Conservation (phyloP, 163 green algal species). For the Smithsoniella earleae region DNA sequence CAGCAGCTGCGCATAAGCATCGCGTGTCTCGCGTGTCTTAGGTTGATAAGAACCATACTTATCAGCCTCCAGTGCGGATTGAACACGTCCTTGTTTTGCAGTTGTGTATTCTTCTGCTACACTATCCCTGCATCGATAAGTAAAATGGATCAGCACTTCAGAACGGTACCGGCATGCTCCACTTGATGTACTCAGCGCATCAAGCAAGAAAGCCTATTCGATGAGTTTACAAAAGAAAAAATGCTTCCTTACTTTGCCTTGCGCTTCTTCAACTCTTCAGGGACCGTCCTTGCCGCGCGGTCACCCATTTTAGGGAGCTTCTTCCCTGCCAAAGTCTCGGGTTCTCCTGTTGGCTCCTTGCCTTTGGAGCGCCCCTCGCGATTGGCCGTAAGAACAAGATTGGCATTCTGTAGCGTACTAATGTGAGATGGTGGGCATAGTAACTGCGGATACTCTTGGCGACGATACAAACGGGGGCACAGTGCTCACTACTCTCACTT, state of each 20-base stretch:
- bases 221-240: background rate
- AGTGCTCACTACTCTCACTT: background rate
- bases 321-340: conserved; percentile 70
- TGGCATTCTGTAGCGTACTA: conserved; percentile 90
- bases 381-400: conserved; percentile 86
- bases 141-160: no score
- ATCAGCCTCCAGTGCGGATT: conserved; percentile 69
- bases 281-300: conserved; percentile 48
- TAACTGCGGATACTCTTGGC: background rate
- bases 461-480: background rate
- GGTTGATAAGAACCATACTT: conserved; percentile 70
- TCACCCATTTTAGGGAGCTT: conserved; percentile 79
- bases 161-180: conserved; percentile 39
- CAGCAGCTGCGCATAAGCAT: conserved; percentile 87
- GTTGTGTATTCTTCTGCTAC: conserved; percentile 31
- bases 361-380: conserved; percentile 57
- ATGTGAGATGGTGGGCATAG: background rate
- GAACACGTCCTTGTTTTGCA: conserved; percentile 17
- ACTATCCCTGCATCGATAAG: conserved; percentile 35
- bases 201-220: background rate
- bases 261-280: conserved; percentile 55
- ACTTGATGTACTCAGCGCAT: background rate
- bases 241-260: conserved; percentile 39
- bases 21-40: conserved; percentile 75
- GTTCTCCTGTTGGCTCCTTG: conserved; percentile 82